A percentile compares a stretch with the other conserved stretches of the same genome.
Conservation (phyloP, 495 filamentous ascomycete genomes). For the Venustampulla echinocandica region DNA sequence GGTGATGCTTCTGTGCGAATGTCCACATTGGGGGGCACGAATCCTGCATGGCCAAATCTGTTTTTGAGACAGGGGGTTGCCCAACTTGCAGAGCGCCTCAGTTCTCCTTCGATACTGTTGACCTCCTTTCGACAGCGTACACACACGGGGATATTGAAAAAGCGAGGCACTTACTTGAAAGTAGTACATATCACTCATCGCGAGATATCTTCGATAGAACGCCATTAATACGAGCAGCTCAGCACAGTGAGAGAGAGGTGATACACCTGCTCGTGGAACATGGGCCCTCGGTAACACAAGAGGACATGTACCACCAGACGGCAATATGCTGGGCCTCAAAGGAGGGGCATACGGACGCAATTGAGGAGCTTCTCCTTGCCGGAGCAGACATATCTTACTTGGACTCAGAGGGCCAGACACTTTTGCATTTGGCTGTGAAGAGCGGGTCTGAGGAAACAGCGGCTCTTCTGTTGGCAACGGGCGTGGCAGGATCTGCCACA, state of each 20-base stretch:
- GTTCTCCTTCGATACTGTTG: not conserved
- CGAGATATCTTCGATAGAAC: conserved; percentile 1
- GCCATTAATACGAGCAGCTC: conserved; percentile 2
- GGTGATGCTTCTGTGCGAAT: conserved; percentile 10
- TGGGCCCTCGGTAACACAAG: conserved; percentile 1
- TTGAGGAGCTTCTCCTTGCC: too few relatives aligned
- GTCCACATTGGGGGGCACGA: conserved; percentile 2
- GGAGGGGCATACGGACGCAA: too few relatives aligned
- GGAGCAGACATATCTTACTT: too few relatives aligned
- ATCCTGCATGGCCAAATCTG: conserved; percentile 5
- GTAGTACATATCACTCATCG: conserved; percentile 4
- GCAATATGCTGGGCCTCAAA: conserved; percentile 3
- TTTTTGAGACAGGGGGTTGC: conserved; percentile 5
- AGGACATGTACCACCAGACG: conserved; percentile 5
- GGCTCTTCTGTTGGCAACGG: not conserved
- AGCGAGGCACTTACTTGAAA: conserved; percentile 3
- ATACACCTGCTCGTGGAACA: conserved; percentile 4
- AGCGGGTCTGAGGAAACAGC: conserved; percentile 4
- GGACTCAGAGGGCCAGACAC: conserved; percentile 4
- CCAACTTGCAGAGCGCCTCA: conserved; percentile 5
- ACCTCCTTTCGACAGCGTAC: not conserved
- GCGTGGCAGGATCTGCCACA: conserved; percentile 4
- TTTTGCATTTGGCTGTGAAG: conserved; percentile 5
- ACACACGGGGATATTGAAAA: not conserved
- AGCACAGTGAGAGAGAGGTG: not conserved